Conservation (phyloP, 176 grass and related monocot genomes). For the Thalia dealbata region DNA sequence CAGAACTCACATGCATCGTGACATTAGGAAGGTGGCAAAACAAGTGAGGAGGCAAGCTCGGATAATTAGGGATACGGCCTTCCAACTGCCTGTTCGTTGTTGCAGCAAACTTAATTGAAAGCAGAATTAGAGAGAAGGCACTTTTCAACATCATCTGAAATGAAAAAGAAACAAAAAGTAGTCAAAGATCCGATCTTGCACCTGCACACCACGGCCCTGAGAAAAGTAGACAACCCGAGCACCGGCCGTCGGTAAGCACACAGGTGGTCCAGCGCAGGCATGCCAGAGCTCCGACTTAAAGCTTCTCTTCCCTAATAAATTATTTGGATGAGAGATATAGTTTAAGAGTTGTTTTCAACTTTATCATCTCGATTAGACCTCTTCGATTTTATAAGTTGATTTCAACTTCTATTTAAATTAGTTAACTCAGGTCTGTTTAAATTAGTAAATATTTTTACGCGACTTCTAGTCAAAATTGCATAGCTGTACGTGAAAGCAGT, state of each 20-base stretch:
- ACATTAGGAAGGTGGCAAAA: constrained; percentile 88
- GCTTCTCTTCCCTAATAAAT: constrained; percentile 59
- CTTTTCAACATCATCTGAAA: not conserved
- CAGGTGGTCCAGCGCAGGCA: constrained; percentile 90
- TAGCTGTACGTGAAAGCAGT: too few species aligned
- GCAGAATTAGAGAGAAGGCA: constrained; percentile 4
- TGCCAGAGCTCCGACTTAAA: constrained; percentile 98
- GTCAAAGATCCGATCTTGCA: constrained; percentile 16
- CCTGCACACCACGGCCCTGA: constrained; percentile 95
- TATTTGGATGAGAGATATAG: too few species aligned
- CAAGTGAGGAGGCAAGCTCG: constrained; percentile 84
- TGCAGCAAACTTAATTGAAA: constrained; percentile 63
- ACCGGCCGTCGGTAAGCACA: constrained; percentile 85
- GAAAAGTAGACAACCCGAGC: constrained; percentile 96
- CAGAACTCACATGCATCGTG: constrained; percentile 81
- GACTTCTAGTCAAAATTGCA: too few species aligned
- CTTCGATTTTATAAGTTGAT: too few species aligned
- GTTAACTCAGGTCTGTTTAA: too few species aligned
- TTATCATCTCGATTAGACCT: too few species aligned
- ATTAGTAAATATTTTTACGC: too few species aligned
- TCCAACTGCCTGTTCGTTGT: constrained; percentile 97
- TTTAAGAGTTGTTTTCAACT: too few species aligned
- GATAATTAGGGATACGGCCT: constrained; percentile 93
- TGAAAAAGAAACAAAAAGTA: not conserved
- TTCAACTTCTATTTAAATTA: too few species aligned